Evolutionary conservation across 139 green algal species (phyloP).

Genomic region (Pleodorina starrii): DNA sequence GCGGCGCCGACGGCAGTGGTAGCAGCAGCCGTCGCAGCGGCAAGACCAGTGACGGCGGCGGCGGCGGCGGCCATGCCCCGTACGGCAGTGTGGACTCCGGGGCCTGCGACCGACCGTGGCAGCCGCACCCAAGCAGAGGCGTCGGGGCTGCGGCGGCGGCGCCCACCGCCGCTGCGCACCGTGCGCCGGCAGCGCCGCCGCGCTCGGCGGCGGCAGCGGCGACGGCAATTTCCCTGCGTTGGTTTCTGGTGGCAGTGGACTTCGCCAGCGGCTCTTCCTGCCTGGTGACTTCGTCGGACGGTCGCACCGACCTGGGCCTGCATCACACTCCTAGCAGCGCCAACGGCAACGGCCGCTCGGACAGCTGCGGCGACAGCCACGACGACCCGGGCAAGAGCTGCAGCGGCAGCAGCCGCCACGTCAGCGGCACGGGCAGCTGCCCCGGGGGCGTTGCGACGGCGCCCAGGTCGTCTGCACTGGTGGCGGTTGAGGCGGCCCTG

Average conservation of each 20-base stretch:
- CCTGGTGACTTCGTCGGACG: background rate
- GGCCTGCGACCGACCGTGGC: too few relatives aligned
- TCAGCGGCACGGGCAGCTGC: background rate
- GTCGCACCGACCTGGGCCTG: background rate
- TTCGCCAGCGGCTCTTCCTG: background rate
- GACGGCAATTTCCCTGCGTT: background rate
- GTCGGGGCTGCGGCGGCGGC: too few relatives aligned
- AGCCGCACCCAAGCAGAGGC: background rate
- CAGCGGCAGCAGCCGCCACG: background rate
- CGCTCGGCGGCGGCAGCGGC: too few relatives aligned
- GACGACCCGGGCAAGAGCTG: background rate
- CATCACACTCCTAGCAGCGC: background rate
- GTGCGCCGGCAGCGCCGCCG: too few relatives aligned
- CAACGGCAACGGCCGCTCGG: background rate
- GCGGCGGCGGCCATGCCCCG: too few relatives aligned
- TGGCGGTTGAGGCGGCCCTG: background rate
- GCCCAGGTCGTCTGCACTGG: background rate
- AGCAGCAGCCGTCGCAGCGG: background rate
- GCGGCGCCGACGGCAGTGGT: background rate
- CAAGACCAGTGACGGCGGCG: too few relatives aligned
- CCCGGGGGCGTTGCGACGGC: background rate
- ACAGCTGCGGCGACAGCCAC: too few relatives aligned
- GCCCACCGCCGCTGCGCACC: too few relatives aligned
- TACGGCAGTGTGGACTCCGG: background rate
- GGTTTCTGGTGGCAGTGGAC: background rate